These are phyloP conservation scores for Zygnema cylindricum DNA, from an alignment of 139 green algal genomes.

Conservation along the genomic window DNA sequence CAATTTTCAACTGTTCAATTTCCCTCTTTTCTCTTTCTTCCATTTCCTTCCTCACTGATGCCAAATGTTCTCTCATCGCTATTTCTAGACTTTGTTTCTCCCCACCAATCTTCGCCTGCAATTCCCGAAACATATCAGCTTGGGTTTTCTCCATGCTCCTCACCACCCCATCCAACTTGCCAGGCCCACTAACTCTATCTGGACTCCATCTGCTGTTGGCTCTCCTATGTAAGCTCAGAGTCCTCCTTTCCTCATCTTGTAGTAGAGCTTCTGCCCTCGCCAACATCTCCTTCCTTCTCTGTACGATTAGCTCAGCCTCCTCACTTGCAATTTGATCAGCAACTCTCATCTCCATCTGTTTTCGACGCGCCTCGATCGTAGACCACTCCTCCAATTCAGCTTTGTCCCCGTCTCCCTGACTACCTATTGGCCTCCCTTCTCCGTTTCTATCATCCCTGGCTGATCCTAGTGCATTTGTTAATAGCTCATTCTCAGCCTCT, in stretches of 20 bases:
- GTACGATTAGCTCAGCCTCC: background rate
- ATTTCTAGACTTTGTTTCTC: background rate
- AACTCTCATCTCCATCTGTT: constrained; percentile 19
- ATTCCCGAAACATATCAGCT: background rate
- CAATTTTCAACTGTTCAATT: background rate
- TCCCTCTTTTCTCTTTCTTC: background rate
- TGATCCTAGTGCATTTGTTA: background rate
- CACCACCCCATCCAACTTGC: background rate
- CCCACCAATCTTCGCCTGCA: background rate
- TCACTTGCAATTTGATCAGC: background rate
- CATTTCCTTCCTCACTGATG: background rate
- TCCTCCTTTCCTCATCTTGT: background rate
- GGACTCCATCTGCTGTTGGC: background rate
- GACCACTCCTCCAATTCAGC: background rate
- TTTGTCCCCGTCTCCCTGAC: background rate
- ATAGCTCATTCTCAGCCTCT: background rate
- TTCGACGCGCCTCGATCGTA: background rate
- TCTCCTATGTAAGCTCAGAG: background rate
- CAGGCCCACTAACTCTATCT: background rate
- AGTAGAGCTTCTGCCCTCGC: background rate
- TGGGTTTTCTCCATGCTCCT: background rate
- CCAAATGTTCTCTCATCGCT: background rate
- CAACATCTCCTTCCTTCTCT: background rate
- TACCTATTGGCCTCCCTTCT: background rate
- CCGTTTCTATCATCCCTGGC: background rate